Percentiles rank a stretch among this genome's conserved stretches.
Conservation (phyloP, 1,284 basidiomycete genomes). For the Marasmius sp. region DNA sequence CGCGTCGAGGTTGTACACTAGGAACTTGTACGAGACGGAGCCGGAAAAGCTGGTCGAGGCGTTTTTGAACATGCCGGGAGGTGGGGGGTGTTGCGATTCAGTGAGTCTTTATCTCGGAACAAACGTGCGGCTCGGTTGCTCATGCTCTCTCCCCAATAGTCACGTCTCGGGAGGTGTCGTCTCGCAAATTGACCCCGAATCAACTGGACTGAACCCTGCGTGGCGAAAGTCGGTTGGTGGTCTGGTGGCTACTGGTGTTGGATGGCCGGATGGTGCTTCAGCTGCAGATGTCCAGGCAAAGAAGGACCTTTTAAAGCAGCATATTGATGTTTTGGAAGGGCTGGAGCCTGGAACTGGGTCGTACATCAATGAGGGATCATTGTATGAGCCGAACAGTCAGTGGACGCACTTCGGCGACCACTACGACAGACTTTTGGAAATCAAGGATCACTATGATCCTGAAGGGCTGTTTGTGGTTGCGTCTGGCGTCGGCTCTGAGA, state of each 20-base stretch:
- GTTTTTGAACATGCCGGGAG: background rate
- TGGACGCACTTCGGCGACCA: constrained; percentile 31
- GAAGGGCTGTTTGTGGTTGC: constrained; percentile 30
- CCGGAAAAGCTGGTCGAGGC: background rate
- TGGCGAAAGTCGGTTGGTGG: constrained; percentile 40
- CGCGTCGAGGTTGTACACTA: background rate
- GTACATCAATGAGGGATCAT: constrained; percentile 45
- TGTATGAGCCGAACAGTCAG: constrained; percentile 32
- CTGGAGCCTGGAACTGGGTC: constrained; percentile 32
- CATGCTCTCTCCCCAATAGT: constrained; percentile 16
- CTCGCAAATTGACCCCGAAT: constrained; percentile 30
- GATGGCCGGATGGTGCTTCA: constrained; percentile 34
- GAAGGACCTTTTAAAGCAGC: constrained; percentile 15
- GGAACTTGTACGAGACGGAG: background rate
- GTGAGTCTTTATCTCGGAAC: background rate
- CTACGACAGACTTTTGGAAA: constrained; percentile 23
- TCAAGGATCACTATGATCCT: constrained; percentile 31
- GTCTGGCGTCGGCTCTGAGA: constrained; percentile 28
- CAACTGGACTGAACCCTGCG: constrained; percentile 39
- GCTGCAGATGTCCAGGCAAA: constrained; percentile 21
- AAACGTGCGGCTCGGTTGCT: background rate
- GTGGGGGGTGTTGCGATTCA: background rate
- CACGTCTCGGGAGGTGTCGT: constrained; percentile 39
- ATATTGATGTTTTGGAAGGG: constrained; percentile 24
- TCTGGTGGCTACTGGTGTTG: constrained; percentile 14